Conservation (phyloP, 306 rosid species). For the Carpinus viminea region DNA sequence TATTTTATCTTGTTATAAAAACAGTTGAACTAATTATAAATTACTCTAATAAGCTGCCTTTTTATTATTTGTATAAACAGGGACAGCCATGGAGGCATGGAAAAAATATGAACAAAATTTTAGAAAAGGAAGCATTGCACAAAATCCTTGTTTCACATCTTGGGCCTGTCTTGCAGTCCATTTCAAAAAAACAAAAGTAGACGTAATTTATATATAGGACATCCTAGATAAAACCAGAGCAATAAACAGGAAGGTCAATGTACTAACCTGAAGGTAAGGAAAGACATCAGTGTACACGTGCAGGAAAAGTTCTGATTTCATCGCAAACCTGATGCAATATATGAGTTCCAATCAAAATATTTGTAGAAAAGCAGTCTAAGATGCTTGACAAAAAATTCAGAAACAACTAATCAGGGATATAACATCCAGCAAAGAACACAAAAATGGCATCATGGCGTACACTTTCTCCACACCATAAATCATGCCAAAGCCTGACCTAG, state of each 20-base stretch:
- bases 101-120: not conserved
- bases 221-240: slow-evolving; percentile 5
- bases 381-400: slow-evolving; percentile 6
- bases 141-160: not conserved
- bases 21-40: too few relatives aligned
- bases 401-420: slow-evolving; percentile 4
- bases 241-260: slow-evolving; percentile 5
- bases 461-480: too few relatives aligned
- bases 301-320: slow-evolving; percentile 55
- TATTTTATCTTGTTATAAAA: not conserved
- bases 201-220: not conserved
- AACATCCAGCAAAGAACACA: slow-evolving; percentile 2
- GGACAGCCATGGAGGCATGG: not conserved
- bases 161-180: not conserved
- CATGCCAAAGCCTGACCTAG: too few relatives aligned
- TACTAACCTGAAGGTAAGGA: slow-evolving; percentile 84
- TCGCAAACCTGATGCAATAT: slow-evolving; percentile 62
- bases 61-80: not conserved
- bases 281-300: slow-evolving; percentile 51
- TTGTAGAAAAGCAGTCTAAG: slow-evolving; percentile 14
- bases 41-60: not conserved
- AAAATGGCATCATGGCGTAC: not conserved
- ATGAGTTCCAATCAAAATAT: slow-evolving; percentile 13
- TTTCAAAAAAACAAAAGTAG: slow-evolving; percentile 4
- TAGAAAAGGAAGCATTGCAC: not conserved